Evolutionary conservation across 1,139 yeast species (phyloP).

Genomic region (Pichia sp.): DNA sequence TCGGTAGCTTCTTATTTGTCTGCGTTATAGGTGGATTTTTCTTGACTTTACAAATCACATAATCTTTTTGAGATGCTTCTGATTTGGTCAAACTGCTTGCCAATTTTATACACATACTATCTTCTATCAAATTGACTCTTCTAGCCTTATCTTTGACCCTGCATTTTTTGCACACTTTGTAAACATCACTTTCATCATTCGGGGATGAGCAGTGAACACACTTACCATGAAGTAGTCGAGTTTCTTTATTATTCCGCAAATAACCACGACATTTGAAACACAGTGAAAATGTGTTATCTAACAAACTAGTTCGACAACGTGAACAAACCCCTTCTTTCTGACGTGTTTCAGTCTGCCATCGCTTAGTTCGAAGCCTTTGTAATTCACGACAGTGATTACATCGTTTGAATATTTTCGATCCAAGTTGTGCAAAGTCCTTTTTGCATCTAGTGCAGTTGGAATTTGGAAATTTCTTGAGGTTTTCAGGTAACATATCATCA

Average conservation of each 20-base stretch:
- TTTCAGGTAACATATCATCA: slow-evolving; percentile 7
- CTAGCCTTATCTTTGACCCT: slow-evolving; percentile 54
- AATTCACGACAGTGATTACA: slow-evolving; percentile 59
- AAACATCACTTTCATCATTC: slow-evolving; percentile 34
- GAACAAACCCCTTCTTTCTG: slow-evolving; percentile 57
- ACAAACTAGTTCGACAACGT: slow-evolving; percentile 49
- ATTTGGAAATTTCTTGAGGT: slow-evolving; percentile 11
- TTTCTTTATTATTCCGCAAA: slow-evolving; percentile 48
- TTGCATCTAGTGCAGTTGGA: slow-evolving; percentile 49
- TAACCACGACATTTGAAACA: slow-evolving; percentile 54
- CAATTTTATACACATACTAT: slow-evolving; percentile 58
- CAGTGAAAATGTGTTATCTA: slow-evolving; percentile 39
- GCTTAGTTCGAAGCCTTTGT: slow-evolving; percentile 52
- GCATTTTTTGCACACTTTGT: slow-evolving; percentile 57
- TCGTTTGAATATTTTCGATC: slow-evolving; percentile 42
- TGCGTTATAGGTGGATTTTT: slow-evolving; percentile 32
- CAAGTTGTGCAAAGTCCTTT: slow-evolving; percentile 45
- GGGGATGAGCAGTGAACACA: slow-evolving; percentile 67
- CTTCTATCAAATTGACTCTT: slow-evolving; percentile 46
- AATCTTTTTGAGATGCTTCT: slow-evolving; percentile 49
- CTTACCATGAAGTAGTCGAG: slow-evolving; percentile 53
- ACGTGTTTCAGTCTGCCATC: slow-evolving; percentile 60
- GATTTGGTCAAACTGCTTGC: slow-evolving; percentile 42
- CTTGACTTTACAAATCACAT: slow-evolving; percentile 44
- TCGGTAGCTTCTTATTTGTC: too few species aligned